Evolutionary conservation across 768 basidiomycete species (phyloP), one percentile per base, ranked within the genome.

Genomic region (Amanita jacksonii): DNA sequence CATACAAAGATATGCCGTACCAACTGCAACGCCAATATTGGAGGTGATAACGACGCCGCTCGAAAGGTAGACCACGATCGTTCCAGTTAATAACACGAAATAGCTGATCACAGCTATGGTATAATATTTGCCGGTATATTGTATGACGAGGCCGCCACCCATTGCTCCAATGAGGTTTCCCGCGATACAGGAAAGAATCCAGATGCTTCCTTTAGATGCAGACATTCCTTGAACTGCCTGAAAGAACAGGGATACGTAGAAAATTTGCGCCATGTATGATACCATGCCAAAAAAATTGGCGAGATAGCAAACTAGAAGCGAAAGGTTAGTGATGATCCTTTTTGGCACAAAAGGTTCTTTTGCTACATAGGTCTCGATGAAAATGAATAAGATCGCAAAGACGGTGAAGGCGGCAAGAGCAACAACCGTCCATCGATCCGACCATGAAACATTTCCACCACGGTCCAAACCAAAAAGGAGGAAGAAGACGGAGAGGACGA

Each of bases 391-490:
- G 2, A 62, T 28, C 38, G 63, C 62, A 30, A 61, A 60, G 19
- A 64, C 33, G 3, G 49, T 46, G 27, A 66, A 72, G 5, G 55
- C 58, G 2, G 54, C 38, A 34, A 76, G 57, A 8, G 68, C 56
- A 8, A 52, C 47, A 5, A 67, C 49, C 9, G 73, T 72, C 23
- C 62, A 50, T 8, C 27, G 44, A 50, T 72, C 69, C 10, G 44
- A 50, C 74, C 74, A 76, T 4, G 73, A 62, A 3, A 68, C 50
- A 51, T 75, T 72, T 4, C 73, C 72, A 1, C 73, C 74, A 12
- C 69, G 60, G 50, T 81, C 78, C 9, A 81, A 62, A 1, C 68
- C 77, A 41, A 77, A 63, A 28, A 84, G 70, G 3, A 84, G 66
- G 52, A 65, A 62, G 57, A 77, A 75, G 15, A 80, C 63, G 18